Base-by-base conservation (phyloP, 2,329 filamentous ascomycete species). In the Triangularia setosa region DNA sequence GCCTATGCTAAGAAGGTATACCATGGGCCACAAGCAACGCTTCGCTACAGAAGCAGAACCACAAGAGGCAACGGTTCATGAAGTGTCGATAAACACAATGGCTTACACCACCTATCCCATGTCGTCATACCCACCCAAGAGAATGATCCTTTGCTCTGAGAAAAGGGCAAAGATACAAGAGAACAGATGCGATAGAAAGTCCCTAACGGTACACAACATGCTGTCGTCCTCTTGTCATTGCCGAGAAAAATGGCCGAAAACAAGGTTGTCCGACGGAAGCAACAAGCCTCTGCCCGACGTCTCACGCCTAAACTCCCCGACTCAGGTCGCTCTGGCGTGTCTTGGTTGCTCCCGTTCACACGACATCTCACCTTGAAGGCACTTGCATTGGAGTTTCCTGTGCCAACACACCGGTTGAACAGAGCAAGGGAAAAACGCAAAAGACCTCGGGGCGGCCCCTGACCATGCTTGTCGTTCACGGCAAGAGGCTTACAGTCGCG, bases 181-280 rank as follows among this genome's bases (percentile, higher is more conserved):
- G n/a, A 48, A 48, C n/a, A 48, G 7, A 21, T 12, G 40, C 40
- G 4, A 48, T 14, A 18, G 40, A 48, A 48, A 48, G 40, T 48
- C 40, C 40, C 40, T n/a, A 48, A 12, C n/a, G 40, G 40, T 48
- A 48, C 40, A 48, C 40, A 18, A 21, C 40, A 48, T 18, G 40
- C 40, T 48, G 40, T 21, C 40, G 11, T 48, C 18, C 18, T 48
- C 40, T n/a, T 48, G 40, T 21, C 16, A 48, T n/a, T 48, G 40
- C 40, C 40, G 40, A 48, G 40, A 48, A 60, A 60, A 54, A 61
- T 61, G 59, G 52, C 59, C 59, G 59, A 61, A 61, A 55, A 61
- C 59, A 61, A 54, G 59, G 44, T 61, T 61, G 59, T 61, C 44
- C 25, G 59, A 61, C 40, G 40, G 18, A 48, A 48, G 40, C 40